Conservation (phyloP, 2,329 filamentous ascomycete species). For the Scleromitrula shiraiana region DNA sequence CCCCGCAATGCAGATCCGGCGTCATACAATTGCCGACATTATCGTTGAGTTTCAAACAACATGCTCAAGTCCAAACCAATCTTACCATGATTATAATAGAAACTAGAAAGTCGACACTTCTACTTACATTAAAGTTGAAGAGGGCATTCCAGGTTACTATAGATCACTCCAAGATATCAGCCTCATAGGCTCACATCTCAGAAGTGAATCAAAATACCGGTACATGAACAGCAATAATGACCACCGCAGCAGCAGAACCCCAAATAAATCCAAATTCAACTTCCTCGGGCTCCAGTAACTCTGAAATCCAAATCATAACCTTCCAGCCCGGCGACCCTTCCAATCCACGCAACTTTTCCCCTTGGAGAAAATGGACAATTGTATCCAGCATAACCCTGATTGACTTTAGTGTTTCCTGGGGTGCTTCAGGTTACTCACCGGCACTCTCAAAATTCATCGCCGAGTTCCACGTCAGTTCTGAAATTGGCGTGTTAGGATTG, state of each 20-base stretch:
- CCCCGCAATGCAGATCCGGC: too few species aligned
- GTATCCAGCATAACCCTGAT: slow-evolving; percentile 27
- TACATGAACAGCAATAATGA: background rate
- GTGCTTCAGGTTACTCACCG: slow-evolving; percentile 40
- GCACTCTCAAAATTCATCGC: slow-evolving; percentile 34
- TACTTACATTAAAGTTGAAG: too few species aligned
- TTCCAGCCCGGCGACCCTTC: slow-evolving; percentile 8
- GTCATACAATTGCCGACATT: too few species aligned
- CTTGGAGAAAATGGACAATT: slow-evolving; percentile 31
- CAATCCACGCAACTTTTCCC: slow-evolving; percentile 30
- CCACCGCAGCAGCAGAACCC: background rate
- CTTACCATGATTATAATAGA: too few species aligned
- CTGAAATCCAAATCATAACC: background rate
- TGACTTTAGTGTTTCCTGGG: slow-evolving; percentile 34
- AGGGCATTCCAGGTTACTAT: too few species aligned
- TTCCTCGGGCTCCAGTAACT: background rate
- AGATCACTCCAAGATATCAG: background rate
- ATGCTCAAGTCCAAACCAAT: too few species aligned
- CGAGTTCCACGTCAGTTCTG: slow-evolving; percentile 34
- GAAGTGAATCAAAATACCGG: background rate
- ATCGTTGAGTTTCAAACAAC: too few species aligned
- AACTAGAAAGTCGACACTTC: too few species aligned
- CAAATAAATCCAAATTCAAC: too few species aligned
- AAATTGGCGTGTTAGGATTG: slow-evolving; percentile 37
- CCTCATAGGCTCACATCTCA: background rate